These are phyloP conservation scores for Starmerella etchellsii DNA, from an alignment of 805 yeast genomes.

Conservation along the genomic window DNA sequence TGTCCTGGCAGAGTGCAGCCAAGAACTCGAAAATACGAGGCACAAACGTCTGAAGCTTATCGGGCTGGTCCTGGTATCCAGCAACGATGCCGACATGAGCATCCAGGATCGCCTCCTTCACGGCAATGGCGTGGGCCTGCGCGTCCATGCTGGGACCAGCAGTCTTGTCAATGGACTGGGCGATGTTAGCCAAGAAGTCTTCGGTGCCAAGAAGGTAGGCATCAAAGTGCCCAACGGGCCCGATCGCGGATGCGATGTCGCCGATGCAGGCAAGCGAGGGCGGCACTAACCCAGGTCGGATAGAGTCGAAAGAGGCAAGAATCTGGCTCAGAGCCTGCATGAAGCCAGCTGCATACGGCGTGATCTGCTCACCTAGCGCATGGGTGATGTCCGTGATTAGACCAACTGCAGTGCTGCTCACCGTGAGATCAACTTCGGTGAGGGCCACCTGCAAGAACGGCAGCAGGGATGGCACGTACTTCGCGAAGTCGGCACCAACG, in stretches of 20 bases:
- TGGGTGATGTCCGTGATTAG: conserved; percentile 88
- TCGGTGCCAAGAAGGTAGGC: conserved; percentile 71
- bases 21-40: conserved; percentile 61
- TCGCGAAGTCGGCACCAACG: conserved; percentile 53
- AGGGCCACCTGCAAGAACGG: conserved; percentile 74
- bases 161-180: conserved; percentile 23
- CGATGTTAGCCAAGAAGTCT: conserved; percentile 40
- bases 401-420: conserved; percentile 84
- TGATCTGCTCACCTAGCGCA: conserved; percentile 62
- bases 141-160: conserved; percentile 56
- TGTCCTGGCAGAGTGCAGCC: conserved; percentile 44
- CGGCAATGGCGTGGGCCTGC: conserved; percentile 54
- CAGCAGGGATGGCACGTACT: conserved; percentile 67
- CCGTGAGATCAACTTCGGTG: conserved; percentile 68
- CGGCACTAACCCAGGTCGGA: conserved; percentile 74
- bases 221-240: conserved; percentile 57
- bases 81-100: conserved; percentile 92
- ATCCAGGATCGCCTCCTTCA: conserved; percentile 84
- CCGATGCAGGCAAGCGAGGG: conserved; percentile 86
- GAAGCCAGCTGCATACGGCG: conserved; percentile 63
- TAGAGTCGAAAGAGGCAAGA: conserved; percentile 45
- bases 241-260: conserved; percentile 84
- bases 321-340: conserved; percentile 72
- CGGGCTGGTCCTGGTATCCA: conserved; percentile 64
- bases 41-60: conserved; percentile 50